Conservation (phyloP, 768 basidiomycete species). For the Hericium erinaceus region DNA sequence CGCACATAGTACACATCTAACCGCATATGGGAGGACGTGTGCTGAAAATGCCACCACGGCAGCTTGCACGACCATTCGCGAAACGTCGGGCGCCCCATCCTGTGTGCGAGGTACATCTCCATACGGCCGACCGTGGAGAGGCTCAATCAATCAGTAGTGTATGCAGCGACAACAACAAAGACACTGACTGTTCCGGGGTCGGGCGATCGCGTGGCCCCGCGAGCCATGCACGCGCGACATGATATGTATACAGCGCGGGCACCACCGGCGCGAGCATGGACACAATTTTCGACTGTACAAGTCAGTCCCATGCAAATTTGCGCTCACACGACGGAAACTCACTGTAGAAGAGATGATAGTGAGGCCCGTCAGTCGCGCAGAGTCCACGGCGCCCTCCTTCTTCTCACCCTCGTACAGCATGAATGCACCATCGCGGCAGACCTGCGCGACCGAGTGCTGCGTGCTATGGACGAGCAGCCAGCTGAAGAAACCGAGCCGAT, state of each 20-base stretch:
- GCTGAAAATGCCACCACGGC: neutral
- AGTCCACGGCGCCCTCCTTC: neutral
- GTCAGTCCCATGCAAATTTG: neutral
- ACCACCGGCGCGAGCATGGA: neutral
- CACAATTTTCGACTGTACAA: neutral
- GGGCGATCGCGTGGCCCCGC: neutral
- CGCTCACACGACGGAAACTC: neutral
- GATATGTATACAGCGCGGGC: neutral
- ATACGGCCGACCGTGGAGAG: no score
- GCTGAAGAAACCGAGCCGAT: neutral
- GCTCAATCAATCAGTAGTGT: no score
- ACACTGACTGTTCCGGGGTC: neutral
- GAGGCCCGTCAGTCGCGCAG: neutral
- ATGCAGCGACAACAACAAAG: neutral
- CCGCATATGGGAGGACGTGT: neutral
- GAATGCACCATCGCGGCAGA: neutral
- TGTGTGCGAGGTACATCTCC: no score
- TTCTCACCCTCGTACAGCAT: neutral
- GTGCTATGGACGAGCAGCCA: neutral
- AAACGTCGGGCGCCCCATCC: no score
- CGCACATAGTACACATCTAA: neutral
- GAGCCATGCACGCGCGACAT: neutral
- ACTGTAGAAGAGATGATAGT: neutral
- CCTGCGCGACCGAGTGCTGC: neutral
- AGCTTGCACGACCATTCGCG: neutral